These are phyloP conservation scores for Fusarium pseudocircinatum DNA, from an alignment of 2,329 filamentous ascomycete genomes.

Conservation along the genomic window DNA sequence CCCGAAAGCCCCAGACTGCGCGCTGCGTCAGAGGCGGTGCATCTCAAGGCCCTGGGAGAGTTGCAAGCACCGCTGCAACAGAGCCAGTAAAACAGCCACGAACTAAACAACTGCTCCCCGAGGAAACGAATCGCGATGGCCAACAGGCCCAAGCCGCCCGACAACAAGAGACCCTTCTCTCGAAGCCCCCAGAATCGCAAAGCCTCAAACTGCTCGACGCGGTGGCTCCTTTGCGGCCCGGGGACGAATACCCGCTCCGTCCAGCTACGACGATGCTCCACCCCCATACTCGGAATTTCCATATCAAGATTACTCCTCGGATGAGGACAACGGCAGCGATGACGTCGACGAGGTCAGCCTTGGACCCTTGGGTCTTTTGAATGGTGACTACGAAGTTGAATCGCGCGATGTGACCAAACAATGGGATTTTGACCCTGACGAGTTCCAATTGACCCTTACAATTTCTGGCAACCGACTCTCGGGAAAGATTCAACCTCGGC, in stretches of 20 bases:
- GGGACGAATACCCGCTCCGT: constrained; percentile 34
- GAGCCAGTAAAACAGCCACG: neutral
- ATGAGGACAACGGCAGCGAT: neutral
- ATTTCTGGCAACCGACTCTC: constrained; percentile 54
- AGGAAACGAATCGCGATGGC: constrained; percentile 2
- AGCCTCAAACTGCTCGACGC: constrained; percentile 40
- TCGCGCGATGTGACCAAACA: constrained; percentile 40
- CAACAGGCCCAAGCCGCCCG: rapidly evolving
- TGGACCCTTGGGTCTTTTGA: constrained; percentile 51
- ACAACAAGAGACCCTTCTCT: neutral
- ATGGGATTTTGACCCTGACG: constrained; percentile 39
- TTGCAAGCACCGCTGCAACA: neutral
- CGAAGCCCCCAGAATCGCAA: neutral
- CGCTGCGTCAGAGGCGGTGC: neutral
- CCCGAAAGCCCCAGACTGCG: neutral
- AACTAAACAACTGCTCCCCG: constrained; percentile 26
- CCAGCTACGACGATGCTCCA: constrained; percentile 7
- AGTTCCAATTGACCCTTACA: constrained; percentile 51
- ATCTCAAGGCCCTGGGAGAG: neutral
- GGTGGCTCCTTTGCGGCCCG: constrained; percentile 34
- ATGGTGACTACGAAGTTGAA: constrained; percentile 55
- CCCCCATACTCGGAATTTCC: constrained; percentile 30
- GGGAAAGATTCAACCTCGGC: constrained; percentile 57
- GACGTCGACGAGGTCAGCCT: constrained; percentile 6
- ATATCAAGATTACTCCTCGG: constrained; percentile 4